Evolutionary conservation across 257 asterid genomes (phyloP), one percentile per base, ranked within the genome.

Genomic region (Leptodermis oblonga): DNA sequence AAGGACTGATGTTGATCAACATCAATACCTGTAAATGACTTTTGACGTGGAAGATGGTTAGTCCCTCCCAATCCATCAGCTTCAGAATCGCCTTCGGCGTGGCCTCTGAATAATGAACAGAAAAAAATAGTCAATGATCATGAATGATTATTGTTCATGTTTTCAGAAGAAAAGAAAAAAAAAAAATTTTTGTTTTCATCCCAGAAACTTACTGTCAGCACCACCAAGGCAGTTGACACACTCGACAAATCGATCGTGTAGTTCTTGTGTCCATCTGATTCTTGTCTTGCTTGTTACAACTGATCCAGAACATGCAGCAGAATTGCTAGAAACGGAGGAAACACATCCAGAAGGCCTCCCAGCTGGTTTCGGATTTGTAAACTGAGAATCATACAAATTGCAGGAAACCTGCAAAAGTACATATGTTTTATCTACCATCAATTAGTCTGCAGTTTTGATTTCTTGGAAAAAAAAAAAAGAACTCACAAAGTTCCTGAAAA

Each of bases 211-310:
- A 92, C 98, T 90, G 70, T 88, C 97, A 55, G 90, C 87, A 5
- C 98, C 98, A 61, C 96, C 97, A 36, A 90, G 96, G 65, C 78
- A 81, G 73, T 85, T 87, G 70, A 90, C 92, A 45, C 95, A 83
- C 73, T 90, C 90, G 43, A 90, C 92, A 34, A 92, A 92, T 68
- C 87, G 82, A 69, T 90, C 94, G 36, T 92, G 98, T 48, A 92
- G 97, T 64, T 88, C 95, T 54, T 82, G 96, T 67, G 89, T 92
- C 98, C 98, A 90, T 73, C 98, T 82, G 56, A 92, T 92, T 53
- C 97, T 76, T 9, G 85, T 73, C 82, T 92, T 92, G 66, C 67
- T 75, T 5, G 83, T 76, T 55, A 83, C 74, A 28, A 56, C 71
- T 52, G 74, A 67, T 22, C 76, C 83, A 49, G 77, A 39, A 9